Percentiles rank a stretch among this genome's conserved stretches.
Evolutionary conservation across 2,329 filamentous ascomycete genomes (phyloP).

Genomic region (Arthrobotrys megalospora): DNA sequence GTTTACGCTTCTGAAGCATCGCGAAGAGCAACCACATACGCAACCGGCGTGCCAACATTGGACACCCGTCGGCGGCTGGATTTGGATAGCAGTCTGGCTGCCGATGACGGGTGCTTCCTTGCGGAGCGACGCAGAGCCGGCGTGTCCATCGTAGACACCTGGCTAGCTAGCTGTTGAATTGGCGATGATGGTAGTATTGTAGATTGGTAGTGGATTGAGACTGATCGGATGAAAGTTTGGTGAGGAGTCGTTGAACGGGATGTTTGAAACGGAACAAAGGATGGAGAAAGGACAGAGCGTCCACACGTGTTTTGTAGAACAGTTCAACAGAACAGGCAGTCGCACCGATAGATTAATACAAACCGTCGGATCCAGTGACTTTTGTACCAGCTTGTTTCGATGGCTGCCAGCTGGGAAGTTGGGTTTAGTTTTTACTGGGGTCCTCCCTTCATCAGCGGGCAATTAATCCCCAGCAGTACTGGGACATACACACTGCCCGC

Average conservation of each 20-base stretch:
- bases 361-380: slow-evolving; percentile 10
- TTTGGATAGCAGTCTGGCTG: slow-evolving; percentile 6
- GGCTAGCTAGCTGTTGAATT: background rate
- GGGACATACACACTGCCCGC: no score
- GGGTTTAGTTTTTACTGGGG: background rate
- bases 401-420: slow-evolving; percentile 11
- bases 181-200: background rate
- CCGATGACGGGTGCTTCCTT: slow-evolving; percentile 34
- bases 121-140: slow-evolving; percentile 44
- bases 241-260: background rate
- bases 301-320: slow-evolving; percentile 31
- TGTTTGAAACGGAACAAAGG: slow-evolving; percentile 17
- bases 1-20: slow-evolving; percentile 15
- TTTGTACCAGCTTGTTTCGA: slow-evolving; percentile 14
- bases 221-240: background rate
- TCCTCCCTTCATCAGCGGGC: slow-evolving; percentile 21
- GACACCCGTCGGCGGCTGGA: slow-evolving; percentile 11
- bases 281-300: background rate
- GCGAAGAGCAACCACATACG: slow-evolving; percentile 22
- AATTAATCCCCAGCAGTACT: background rate
- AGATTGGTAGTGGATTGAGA: slow-evolving; percentile 3
- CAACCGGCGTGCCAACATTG: slow-evolving; percentile 17
- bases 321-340: slow-evolving; percentile 22
- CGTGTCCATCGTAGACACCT: slow-evolving; percentile 31
- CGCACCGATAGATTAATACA: slow-evolving; percentile 16